A percentile compares a stretch with the other conserved stretches of the same genome.
phyloP scores from a whole-genome alignment of 345 rosid species.

The Lenwebbia sp. region DNA sequence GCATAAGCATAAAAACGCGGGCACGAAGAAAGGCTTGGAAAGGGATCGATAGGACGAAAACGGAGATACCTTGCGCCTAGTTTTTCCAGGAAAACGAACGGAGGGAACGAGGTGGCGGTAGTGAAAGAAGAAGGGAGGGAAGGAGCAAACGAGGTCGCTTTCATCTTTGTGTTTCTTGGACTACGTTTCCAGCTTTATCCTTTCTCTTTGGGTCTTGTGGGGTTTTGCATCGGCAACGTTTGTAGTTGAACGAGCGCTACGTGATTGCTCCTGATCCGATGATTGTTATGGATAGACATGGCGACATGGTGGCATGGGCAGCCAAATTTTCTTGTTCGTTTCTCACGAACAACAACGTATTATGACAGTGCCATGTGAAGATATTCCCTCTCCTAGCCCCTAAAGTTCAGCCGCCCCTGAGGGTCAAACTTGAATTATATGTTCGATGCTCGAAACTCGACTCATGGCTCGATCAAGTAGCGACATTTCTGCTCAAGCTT shows the following conservation, averaged over 20 bases:
- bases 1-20: neutral
- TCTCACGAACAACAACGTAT: neutral
- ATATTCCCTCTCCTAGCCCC: neutral
- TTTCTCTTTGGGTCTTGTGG: neutral
- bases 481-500: neutral
- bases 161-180: slow-evolving; percentile 12
- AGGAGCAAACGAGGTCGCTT: slow-evolving; percentile 8
- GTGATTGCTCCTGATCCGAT: no score
- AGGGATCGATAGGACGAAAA: neutral
- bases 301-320: neutral
- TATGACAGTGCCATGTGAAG: neutral
- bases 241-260: neutral
- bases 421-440: neutral
- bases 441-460: neutral
- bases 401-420: neutral
- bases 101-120: slow-evolving; percentile 6
- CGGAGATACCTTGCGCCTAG: neutral
- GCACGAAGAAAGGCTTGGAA: neutral
- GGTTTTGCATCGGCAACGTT: neutral
- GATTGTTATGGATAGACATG: neutral
- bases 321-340: neutral
- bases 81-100: neutral
- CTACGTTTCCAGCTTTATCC: neutral
- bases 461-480: neutral
- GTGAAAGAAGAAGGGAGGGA: slow-evolving; percentile 11